A percentile compares a stretch with the other conserved stretches of the same genome.
phyloP scores from a whole-genome alignment of 768 basidiomycete species.

The Tricholoma hemisulphureum region DNA sequence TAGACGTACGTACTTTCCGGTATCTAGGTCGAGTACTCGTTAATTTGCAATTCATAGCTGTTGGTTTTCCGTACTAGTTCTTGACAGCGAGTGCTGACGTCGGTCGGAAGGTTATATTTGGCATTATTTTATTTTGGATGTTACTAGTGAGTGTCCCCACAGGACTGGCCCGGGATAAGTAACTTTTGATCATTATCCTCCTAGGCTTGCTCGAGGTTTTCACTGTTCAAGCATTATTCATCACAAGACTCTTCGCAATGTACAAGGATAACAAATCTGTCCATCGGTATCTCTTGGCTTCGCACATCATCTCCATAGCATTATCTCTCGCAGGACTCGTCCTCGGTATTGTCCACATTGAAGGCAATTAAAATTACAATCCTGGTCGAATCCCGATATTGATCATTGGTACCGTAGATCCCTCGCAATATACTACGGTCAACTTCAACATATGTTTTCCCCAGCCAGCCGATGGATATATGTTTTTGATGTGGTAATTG shows the following conservation, averaged over 20 bases:
- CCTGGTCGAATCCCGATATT: not conserved
- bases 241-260: not conserved
- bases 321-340: not conserved
- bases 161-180: not conserved
- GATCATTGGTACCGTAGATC: not conserved
- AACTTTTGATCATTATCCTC: not conserved
- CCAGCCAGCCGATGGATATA: not conserved
- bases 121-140: not conserved
- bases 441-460: not conserved
- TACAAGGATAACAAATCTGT: not conserved
- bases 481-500: not conserved
- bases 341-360: not conserved
- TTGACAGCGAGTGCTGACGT: not conserved
- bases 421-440: not conserved
- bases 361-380: not conserved
- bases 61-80: not conserved
- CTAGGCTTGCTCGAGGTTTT: not conserved
- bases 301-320: not conserved
- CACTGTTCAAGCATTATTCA: not conserved
- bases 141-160: not conserved
- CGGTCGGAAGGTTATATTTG: not conserved
- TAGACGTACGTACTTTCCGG: not conserved
- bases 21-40: not conserved
- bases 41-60: not conserved
- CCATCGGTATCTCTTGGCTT: not conserved